phyloP scores from a whole-genome alignment of 768 basidiomycete genomes.

The Scleroderma bovista region DNA sequence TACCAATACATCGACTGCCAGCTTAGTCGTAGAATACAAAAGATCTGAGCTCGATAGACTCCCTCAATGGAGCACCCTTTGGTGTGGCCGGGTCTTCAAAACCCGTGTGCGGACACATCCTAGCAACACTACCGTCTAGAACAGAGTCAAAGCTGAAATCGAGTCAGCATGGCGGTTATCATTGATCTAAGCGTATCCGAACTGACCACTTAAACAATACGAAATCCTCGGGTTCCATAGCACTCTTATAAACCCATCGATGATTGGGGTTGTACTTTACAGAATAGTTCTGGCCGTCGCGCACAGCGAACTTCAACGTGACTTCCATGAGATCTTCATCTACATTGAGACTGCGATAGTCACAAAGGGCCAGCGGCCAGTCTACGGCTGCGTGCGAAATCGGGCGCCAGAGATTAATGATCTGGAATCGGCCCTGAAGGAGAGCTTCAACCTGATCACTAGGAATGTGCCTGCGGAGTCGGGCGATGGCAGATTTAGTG shows the following conservation, averaged over 20 bases:
- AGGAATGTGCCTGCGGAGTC: slow-evolving; percentile 41
- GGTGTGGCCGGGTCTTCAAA: slow-evolving; percentile 32
- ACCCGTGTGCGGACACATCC: slow-evolving; percentile 28
- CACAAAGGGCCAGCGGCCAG: slow-evolving; percentile 45
- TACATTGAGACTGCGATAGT: slow-evolving; percentile 38
- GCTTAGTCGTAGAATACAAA: slow-evolving; percentile 34
- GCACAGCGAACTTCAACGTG: slow-evolving; percentile 36
- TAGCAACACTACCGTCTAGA: slow-evolving; percentile 29
- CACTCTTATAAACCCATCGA: slow-evolving; percentile 42
- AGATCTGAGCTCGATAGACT: slow-evolving; percentile 33
- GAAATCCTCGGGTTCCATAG: slow-evolving; percentile 39
- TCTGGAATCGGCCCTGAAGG: slow-evolving; percentile 43
- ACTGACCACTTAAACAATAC: slow-evolving; percentile 45
- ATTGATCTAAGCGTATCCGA: neutral
- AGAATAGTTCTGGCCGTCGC: slow-evolving; percentile 39
- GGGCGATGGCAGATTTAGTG: slow-evolving; percentile 22
- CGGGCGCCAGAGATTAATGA: slow-evolving; percentile 54
- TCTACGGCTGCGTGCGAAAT: slow-evolving; percentile 41
- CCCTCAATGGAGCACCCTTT: slow-evolving; percentile 22
- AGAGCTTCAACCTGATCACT: slow-evolving; percentile 33
- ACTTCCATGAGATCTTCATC: slow-evolving; percentile 34
- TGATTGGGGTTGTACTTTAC: slow-evolving; percentile 36
- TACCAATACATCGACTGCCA: too few relatives aligned
- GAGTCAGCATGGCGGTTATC: too few relatives aligned
- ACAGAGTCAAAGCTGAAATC: slow-evolving; percentile 29